These are phyloP conservation scores for Keithomyces neogunnii DNA, from an alignment of 2,329 filamentous ascomycete genomes.

Conservation along the genomic window DNA sequence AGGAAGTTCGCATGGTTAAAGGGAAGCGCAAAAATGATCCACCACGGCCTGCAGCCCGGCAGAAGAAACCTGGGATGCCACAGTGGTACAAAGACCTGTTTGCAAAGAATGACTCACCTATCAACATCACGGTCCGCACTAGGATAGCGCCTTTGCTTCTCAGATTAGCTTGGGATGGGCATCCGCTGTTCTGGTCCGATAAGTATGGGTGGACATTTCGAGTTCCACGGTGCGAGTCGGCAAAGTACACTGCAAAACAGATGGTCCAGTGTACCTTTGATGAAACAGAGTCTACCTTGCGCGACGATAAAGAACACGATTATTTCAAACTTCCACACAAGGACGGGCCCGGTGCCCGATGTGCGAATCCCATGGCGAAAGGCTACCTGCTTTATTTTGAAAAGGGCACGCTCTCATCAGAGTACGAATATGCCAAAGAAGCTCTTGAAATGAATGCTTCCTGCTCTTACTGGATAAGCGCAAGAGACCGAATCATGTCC, in stretches of 20 bases:
- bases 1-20: constrained; percentile 86
- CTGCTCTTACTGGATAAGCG: constrained; percentile 98
- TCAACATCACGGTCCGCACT: constrained; percentile 76
- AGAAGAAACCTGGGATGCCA: constrained; percentile 93
- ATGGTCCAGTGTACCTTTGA: constrained; percentile 73
- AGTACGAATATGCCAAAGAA: constrained; percentile 85
- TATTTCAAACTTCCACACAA: constrained; percentile 98
- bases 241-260: constrained; percentile 61
- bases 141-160: constrained; percentile 80
- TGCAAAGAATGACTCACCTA: constrained; percentile 54
- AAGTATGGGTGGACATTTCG: constrained; percentile 89
- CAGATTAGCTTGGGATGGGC: constrained; percentile 77
- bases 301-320: constrained; percentile 53
- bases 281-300: constrained; percentile 57
- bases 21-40: constrained; percentile 80
- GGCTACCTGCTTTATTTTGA: constrained; percentile 88
- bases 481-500: constrained; percentile 83
- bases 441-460: constrained; percentile 97
- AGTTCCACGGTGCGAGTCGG: constrained; percentile 53
- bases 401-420: constrained; percentile 75
- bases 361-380: constrained; percentile 83
- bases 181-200: constrained; percentile 89
- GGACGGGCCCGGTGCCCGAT: constrained; percentile 78
- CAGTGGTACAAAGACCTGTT: constrained; percentile 95
- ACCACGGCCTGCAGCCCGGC: constrained; percentile 66